phyloP scores from a whole-genome alignment of 768 basidiomycete genomes.

The Russula griseocarnosa region DNA sequence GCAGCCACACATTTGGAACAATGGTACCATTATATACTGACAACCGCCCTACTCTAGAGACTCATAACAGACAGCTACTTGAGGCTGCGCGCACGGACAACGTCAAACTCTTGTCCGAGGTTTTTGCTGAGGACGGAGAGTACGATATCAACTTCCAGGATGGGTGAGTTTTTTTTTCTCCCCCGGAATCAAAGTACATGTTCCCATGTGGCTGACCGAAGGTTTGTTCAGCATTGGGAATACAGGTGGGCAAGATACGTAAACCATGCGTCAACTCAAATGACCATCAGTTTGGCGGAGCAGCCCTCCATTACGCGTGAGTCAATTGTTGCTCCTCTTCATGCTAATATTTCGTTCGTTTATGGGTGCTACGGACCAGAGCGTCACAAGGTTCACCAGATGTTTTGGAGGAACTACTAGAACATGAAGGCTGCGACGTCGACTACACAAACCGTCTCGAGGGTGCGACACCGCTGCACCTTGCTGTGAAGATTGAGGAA shows the following conservation, averaged over 20 bases:
- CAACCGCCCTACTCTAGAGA: not conserved
- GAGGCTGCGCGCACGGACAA: conserved; percentile 72
- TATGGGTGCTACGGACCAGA: conserved; percentile 34
- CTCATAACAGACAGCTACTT: conserved; percentile 63
- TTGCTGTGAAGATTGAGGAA: conserved; percentile 58
- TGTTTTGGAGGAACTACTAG: conserved; percentile 69
- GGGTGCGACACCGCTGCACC: conserved; percentile 73
- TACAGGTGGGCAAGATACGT: conserved; percentile 51
- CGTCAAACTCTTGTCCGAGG: conserved; percentile 58
- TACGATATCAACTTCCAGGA: conserved; percentile 77
- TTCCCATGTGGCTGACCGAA: not conserved
- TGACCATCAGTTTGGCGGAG: not conserved
- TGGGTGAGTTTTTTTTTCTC: conserved; percentile 54
- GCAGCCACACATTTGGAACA: not conserved
- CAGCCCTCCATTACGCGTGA: conserved; percentile 73
- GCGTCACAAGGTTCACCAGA: conserved; percentile 53
- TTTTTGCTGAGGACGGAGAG: conserved; percentile 48
- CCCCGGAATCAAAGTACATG: not conserved
- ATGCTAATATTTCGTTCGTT: not conserved
- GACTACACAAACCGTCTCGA: conserved; percentile 70
- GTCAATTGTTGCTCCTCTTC: conserved; percentile 31
- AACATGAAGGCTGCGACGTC: conserved; percentile 74
- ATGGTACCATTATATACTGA: not conserved
- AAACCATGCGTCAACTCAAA: not conserved
- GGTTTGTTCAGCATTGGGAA: conserved; percentile 53